phyloP scores from a whole-genome alignment of 192 early-diverging fungal genomes.

The Rhizophagus clarus region DNA sequence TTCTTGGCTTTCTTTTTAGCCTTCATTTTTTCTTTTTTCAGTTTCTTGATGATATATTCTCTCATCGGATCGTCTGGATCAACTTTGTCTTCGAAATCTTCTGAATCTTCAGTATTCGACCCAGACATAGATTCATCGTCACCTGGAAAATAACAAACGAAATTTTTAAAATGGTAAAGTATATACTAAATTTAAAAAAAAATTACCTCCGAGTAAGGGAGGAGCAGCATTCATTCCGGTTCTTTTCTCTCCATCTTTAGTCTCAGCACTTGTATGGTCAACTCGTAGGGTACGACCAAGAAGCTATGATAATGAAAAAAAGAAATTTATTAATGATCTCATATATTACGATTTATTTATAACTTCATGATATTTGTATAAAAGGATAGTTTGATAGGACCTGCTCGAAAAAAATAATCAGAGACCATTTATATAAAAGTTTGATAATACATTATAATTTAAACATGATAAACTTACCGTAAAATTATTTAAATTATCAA shows the following conservation, averaged over 20 bases:
- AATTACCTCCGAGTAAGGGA: slow-evolving; percentile 34
- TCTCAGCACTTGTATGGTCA: slow-evolving; percentile 60
- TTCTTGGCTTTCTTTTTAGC: slow-evolving; percentile 43
- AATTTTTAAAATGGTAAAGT: no score
- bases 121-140: slow-evolving; percentile 27
- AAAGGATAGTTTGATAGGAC: not conserved
- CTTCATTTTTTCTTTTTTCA: slow-evolving; percentile 53
- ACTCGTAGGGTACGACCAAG: slow-evolving; percentile 66
- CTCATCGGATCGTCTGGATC: slow-evolving; percentile 78
- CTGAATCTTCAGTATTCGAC: slow-evolving; percentile 36
- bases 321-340: not conserved
- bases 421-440: not conserved
- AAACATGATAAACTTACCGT: slow-evolving; percentile 40
- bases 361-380: not conserved
- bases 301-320: slow-evolving; percentile 36
- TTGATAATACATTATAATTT: not conserved
- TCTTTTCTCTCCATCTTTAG: slow-evolving; percentile 39
- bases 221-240: slow-evolving; percentile 58
- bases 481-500: slow-evolving; percentile 93
- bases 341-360: not conserved
- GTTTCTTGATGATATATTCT: slow-evolving; percentile 64
- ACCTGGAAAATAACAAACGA: slow-evolving; percentile 2
- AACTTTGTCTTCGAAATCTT: slow-evolving; percentile 52
- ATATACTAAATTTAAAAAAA: slow-evolving; percentile 7
- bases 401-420: not conserved